These are phyloP conservation scores for Millerozyma acaciae DNA, from an alignment of 805 yeast genomes.

Conservation along the genomic window DNA sequence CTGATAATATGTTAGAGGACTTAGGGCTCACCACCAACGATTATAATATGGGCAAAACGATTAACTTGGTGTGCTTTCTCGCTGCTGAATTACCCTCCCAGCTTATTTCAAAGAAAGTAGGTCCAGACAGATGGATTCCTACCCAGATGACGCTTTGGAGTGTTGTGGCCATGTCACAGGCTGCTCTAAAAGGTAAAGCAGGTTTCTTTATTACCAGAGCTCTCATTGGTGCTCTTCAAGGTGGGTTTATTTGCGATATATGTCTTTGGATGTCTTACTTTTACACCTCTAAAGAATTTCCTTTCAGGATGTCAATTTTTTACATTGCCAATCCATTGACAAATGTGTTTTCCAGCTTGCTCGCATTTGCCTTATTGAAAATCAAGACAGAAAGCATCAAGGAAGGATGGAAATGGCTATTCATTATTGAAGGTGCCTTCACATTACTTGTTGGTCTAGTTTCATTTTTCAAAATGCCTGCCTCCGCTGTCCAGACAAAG, in stretches of 20 bases:
- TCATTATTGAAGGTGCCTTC: slow-evolving; percentile 58
- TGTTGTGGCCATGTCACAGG: slow-evolving; percentile 51
- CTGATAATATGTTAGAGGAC: slow-evolving; percentile 54
- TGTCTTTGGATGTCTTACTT: slow-evolving; percentile 64
- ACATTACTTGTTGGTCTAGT: slow-evolving; percentile 52
- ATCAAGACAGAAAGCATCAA: slow-evolving; percentile 11
- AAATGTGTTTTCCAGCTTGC: slow-evolving; percentile 25
- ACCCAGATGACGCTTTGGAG: slow-evolving; percentile 56
- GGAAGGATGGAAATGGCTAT: slow-evolving; percentile 60
- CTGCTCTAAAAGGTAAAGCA: slow-evolving; percentile 34
- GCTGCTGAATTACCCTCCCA: slow-evolving; percentile 64
- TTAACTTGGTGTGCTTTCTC: slow-evolving; percentile 50
- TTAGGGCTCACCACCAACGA: slow-evolving; percentile 52
- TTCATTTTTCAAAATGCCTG: slow-evolving; percentile 48
- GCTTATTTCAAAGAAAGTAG: slow-evolving; percentile 57
- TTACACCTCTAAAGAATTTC: slow-evolving; percentile 55
- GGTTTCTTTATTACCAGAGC: slow-evolving; percentile 49
- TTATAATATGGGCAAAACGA: slow-evolving; percentile 56
- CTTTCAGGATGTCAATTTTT: slow-evolving; percentile 53
- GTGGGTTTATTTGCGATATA: slow-evolving; percentile 67
- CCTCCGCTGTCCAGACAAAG: slow-evolving; percentile 52
- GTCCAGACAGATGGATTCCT: slow-evolving; percentile 63
- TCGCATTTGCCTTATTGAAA: slow-evolving; percentile 18
- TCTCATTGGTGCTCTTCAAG: slow-evolving; percentile 55
- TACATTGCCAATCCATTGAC: slow-evolving; percentile 55